A percentile compares a stretch with the other conserved stretches of the same genome.
These are phyloP conservation scores for Elongisporangium senticosum DNA, from an alignment of 352 stramenopile genomes.

Conservation along the genomic window DNA sequence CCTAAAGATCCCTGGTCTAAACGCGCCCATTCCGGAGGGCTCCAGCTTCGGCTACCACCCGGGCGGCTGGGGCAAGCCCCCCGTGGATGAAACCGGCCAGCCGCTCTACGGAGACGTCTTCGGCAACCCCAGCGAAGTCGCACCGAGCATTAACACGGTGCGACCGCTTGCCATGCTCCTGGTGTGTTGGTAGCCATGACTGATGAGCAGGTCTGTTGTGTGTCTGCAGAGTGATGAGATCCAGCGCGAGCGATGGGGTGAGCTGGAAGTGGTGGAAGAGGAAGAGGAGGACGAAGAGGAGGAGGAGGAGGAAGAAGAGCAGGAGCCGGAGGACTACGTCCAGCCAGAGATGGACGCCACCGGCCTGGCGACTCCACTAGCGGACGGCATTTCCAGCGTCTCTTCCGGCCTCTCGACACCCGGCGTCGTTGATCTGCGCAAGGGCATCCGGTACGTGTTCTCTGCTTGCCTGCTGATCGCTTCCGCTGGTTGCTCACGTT, in stretches of 20 bases:
- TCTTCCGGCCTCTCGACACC: slow-evolving; percentile 65
- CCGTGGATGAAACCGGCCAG: slow-evolving; percentile 93
- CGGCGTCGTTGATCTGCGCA: slow-evolving; percentile 70
- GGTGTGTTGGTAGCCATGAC: not conserved
- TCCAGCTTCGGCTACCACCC: slow-evolving; percentile 95
- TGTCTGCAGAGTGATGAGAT: slow-evolving; percentile 34
- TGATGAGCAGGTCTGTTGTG: not conserved
- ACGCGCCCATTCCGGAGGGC: slow-evolving; percentile 93
- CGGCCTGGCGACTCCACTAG: slow-evolving; percentile 48
- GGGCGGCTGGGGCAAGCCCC: slow-evolving; percentile 97
- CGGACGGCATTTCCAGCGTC: slow-evolving; percentile 62
- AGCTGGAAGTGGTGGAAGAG: slow-evolving; percentile 61
- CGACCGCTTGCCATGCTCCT: not conserved
- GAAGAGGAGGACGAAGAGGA: slow-evolving; percentile 44
- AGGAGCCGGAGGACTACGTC: slow-evolving; percentile 19
- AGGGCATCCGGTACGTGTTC: slow-evolving; percentile 47
- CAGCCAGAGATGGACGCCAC: slow-evolving; percentile 42
- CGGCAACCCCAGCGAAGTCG: slow-evolving; percentile 36
- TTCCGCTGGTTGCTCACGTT: slow-evolving; percentile 1
- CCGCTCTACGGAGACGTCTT: slow-evolving; percentile 98
- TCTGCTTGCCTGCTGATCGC: not conserved
- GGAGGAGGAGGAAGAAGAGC: slow-evolving; percentile 34
- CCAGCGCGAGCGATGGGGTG: slow-evolving; percentile 63
- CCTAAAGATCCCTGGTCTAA: slow-evolving; percentile 96
- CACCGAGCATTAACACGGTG: slow-evolving; percentile 18